Base-by-base conservation (phyloP, 1,139 yeast genomes). In the Kodamaea arcana region DNA sequence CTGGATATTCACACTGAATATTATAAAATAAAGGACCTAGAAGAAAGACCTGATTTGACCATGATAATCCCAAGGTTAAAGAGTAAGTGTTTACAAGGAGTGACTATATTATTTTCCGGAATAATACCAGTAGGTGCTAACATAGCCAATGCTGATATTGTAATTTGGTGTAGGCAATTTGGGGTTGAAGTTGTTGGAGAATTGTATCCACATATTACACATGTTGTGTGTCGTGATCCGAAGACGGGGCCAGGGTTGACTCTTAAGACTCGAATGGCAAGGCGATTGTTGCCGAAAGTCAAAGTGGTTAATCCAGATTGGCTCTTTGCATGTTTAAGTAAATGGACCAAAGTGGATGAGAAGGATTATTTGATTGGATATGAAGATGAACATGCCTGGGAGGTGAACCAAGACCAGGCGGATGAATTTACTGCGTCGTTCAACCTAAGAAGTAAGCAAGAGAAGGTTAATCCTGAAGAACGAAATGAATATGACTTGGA, bases 221-320 rank as follows among this genome's bases (percentile, higher is more conserved):
- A 92, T 58, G 86, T 94, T 4, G 80, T 92, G 17, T 87, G 97
- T 30, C 56, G 73, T 26, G 83, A 81, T 40, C 81, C 86, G 2
- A 34, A 50, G 14, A 43, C 45, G 11, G 45, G 47, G 3, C 44
- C 49, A 4, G 75, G 75, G 2, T 65, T 68, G n/a, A 69, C 75
- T 2, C 75, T 78, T 49, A 92, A 92, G 57, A 95, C 92, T 3
- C 72, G 92, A 34, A 65, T 80, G 13, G 90, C 88, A 0, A 77
- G 72, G 49, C 64, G 75, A n/a, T 61, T 78, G 30, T 60, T 80
- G 32, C 83, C 83, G 2, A 69, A 80, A 10, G 83, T 82, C 24
- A 81, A 83, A 49, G 75, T 92, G 22, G 95, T 92, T n/a, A 83
- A 80, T 50, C 88, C 95, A 2, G 94, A 84, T 51, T 92, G 98